These are phyloP conservation scores for Chlorella sp. DNA, from an alignment of 139 green algal species.

Conservation along the genomic window DNA sequence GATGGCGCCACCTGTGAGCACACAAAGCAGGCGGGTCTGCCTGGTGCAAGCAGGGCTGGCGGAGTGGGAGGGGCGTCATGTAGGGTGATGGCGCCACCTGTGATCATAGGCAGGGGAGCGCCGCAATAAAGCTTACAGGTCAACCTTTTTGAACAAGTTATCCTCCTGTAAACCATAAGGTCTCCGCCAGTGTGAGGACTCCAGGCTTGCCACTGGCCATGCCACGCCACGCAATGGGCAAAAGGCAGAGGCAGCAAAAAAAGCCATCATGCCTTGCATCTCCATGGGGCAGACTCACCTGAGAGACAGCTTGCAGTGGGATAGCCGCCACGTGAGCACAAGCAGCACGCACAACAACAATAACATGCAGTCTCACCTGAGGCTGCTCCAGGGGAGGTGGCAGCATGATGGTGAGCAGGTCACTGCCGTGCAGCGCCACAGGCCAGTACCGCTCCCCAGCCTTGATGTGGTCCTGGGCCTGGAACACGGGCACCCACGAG, in stretches of 20 bases:
- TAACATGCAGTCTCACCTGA: no score
- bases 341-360: background rate
- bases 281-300: no score
- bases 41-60: background rate
- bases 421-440: background rate
- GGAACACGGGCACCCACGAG: background rate
- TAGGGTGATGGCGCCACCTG: background rate
- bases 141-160: background rate
- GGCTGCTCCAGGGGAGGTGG: background rate
- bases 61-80: background rate
- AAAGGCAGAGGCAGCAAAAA: background rate
- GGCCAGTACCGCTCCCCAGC: background rate
- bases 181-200: background rate
- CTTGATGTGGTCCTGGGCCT: background rate
- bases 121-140: no score
- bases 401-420: background rate
- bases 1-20: background rate
- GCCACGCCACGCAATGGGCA: background rate
- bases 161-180: background rate
- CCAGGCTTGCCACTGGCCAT: background rate
- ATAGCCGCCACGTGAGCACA: background rate
- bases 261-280: background rate
- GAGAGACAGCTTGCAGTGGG: background rate
- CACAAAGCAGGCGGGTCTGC: background rate
- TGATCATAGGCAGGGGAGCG: no score